phyloP scores from a whole-genome alignment of 345 rosid genomes.

The Gossypium arboreum region DNA sequence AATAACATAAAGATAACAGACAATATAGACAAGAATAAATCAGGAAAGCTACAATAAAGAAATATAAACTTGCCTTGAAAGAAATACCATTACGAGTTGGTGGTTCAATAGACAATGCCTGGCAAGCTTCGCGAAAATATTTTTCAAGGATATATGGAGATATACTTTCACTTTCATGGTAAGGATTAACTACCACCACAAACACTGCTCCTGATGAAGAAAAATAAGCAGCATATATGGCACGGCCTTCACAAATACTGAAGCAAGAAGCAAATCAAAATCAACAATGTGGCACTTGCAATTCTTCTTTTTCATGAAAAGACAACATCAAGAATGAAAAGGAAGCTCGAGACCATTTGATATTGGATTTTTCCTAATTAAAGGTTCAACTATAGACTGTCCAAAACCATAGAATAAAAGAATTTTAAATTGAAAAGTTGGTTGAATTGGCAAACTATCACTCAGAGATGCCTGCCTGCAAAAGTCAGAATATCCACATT shows the following conservation, averaged over 20 bases:
- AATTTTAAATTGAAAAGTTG: background rate
- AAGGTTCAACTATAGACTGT: background rate
- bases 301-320: slow-evolving; percentile 1
- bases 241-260: slow-evolving; percentile 78
- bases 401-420: background rate
- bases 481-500: background rate
- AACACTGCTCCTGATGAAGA: slow-evolving; percentile 45
- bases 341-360: background rate
- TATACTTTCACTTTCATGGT: slow-evolving; percentile 52
- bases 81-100: slow-evolving; percentile 37
- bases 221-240: slow-evolving; percentile 61
- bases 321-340: slow-evolving; percentile 3
- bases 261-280: slow-evolving; percentile 16
- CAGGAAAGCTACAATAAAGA: slow-evolving; percentile 19
- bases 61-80: slow-evolving; percentile 50
- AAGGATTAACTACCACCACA: slow-evolving; percentile 72
- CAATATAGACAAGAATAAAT: slow-evolving; percentile 13
- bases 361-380: background rate
- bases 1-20: slow-evolving; percentile 13
- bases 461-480: background rate
- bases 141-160: slow-evolving; percentile 64
- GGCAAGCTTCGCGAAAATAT: slow-evolving; percentile 87
- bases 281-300: background rate
- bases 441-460: background rate
- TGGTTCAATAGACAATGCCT: slow-evolving; percentile 49